phyloP scores from a whole-genome alignment of 768 basidiomycete species.

The Gautieria morchelliformis region DNA sequence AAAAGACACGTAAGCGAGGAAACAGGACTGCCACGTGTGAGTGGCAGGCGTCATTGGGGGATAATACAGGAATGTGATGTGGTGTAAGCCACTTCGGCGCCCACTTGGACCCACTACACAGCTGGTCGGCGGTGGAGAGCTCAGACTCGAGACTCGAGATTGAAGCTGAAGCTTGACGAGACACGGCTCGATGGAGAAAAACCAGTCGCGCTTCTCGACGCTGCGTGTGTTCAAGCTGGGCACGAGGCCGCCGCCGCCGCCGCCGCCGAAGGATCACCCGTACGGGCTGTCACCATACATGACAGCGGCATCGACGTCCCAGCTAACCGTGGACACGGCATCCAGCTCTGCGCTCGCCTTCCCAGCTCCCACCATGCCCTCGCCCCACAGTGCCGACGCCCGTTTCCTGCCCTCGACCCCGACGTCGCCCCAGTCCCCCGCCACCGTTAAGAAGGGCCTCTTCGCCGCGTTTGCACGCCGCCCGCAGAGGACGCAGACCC shows the following conservation, averaged over 20 bases:
- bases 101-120: no score
- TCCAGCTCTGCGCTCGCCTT: slow-evolving; percentile 26
- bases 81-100: no score
- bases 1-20: no score
- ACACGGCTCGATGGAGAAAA: slow-evolving; percentile 12
- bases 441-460: slow-evolving; percentile 15
- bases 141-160: no score
- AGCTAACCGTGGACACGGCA: slow-evolving; percentile 27
- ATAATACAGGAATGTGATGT: no score
- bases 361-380: slow-evolving; percentile 17
- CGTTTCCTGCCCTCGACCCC: slow-evolving; percentile 18
- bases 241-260: slow-evolving; percentile 36
- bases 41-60: no score
- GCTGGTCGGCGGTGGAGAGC: no score
- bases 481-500: slow-evolving; percentile 21
- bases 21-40: no score
- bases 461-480: slow-evolving; percentile 22
- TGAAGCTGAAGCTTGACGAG: no score
- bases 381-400: slow-evolving; percentile 20
- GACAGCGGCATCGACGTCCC: slow-evolving; percentile 33
- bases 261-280: slow-evolving; percentile 52
- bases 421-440: slow-evolving; percentile 7
- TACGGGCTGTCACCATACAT: slow-evolving; percentile 27
- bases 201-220: slow-evolving; percentile 31
- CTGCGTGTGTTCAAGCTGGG: slow-evolving; percentile 36